Conservation (phyloP, 305 asterid species). For the Stenogyne calaminthoides region DNA sequence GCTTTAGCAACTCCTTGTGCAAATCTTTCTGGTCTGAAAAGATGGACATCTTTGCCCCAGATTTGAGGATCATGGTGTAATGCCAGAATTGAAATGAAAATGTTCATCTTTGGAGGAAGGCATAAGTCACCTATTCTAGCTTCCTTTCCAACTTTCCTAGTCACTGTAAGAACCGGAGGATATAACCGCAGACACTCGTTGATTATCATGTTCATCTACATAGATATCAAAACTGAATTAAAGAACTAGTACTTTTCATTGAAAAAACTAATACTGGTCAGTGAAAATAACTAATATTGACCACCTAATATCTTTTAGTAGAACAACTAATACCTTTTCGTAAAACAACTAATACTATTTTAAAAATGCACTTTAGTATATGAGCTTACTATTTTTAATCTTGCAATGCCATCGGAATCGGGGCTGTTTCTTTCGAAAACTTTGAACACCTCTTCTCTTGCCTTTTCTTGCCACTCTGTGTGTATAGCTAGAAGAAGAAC, state of each 20-base stretch:
- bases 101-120: slow-evolving; percentile 47
- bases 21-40: slow-evolving; percentile 65
- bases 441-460: slow-evolving; percentile 49
- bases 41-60: slow-evolving; percentile 62
- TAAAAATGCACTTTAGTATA: background rate
- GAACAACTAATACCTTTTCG: too few relatives aligned
- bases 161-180: slow-evolving; percentile 50
- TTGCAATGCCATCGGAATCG: slow-evolving; percentile 60
- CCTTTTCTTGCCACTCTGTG: slow-evolving; percentile 68
- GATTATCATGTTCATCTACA: slow-evolving; percentile 69
- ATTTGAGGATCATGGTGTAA: slow-evolving; percentile 52
- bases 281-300: too few relatives aligned
- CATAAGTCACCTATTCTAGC: slow-evolving; percentile 41
- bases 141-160: slow-evolving; percentile 56
- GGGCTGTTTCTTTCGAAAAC: slow-evolving; percentile 46
- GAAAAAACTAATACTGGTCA: too few relatives aligned
- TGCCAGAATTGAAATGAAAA: slow-evolving; percentile 48
- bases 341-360: too few relatives aligned
- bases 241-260: background rate
- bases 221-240: background rate
- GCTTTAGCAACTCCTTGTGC: slow-evolving; percentile 59
- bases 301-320: too few relatives aligned
- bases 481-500: slow-evolving; percentile 56
- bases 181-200: slow-evolving; percentile 62
- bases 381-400: slow-evolving; percentile 53